Base-by-base conservation (phyloP, 2,329 filamentous ascomycete species). In the Lasiodiplodia sp. region DNA sequence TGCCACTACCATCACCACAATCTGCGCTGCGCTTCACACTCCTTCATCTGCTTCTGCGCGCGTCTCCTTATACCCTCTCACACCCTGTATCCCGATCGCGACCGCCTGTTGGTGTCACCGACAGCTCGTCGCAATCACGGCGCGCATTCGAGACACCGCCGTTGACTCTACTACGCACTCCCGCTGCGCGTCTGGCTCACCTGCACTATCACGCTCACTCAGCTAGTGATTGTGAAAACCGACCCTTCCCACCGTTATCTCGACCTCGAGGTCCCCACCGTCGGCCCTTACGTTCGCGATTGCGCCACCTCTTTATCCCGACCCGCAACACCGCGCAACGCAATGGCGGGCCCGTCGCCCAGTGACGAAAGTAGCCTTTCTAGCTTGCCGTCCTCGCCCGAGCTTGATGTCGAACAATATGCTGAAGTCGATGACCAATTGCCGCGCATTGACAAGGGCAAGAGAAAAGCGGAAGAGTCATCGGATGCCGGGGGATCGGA, bases 381-480 rank as follows among this genome's bases (percentile, higher is more conserved):
- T 37, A 23, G 25, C 2, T 2, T 44, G 1, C n/a, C 28, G 1
- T 38, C 62, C 12, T 44, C 65, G 14, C 40, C 65, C 4, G 52
- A 6, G 7, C 3, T 21, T 12, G 21, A 52, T n/a, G 25, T 12
- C 12, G 60, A 64, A 14, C 28, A 38, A 4, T 4, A 4, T 21
- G 31, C 14, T 14, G 55, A 52, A 25, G 21, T 21, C 14, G 40
- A 53, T 14, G 4, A 44, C n/a, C 12, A 40, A 23, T 40, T 31
- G 31, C 47, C 40, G 40, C 44, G 4, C 14, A 25, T 62, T n/a
- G 66, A 49, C 21, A 67, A 67, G 21, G 66, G 66, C 34, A 67
- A 67, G 40, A 56, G 31, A 25, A 47, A 56, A 28, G 56, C 34
- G 6, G 53, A 62, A 14, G 47, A 67, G 5, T 37, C 53, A 12